phyloP scores from a whole-genome alignment of 2,329 filamentous ascomycete genomes.

The Stachybotrys chartarum region DNA sequence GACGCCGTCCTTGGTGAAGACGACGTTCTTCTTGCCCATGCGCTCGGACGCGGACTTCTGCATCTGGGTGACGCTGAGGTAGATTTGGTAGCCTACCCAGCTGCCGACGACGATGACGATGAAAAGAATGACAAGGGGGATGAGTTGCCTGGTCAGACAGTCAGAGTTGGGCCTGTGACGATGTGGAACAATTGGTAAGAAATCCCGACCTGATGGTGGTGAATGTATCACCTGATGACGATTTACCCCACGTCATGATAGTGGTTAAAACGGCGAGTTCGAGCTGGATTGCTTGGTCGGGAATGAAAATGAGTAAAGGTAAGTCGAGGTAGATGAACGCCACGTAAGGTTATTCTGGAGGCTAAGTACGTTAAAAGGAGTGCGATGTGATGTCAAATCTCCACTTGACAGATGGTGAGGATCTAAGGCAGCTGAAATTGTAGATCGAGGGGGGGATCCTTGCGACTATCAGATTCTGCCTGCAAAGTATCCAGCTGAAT shows the following conservation, averaged over 20 bases:
- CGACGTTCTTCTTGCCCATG: slow-evolving; percentile 69
- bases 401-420: too few species aligned
- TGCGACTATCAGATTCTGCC: background rate
- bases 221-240: background rate
- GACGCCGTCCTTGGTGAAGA: slow-evolving; percentile 68
- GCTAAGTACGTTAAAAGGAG: too few species aligned
- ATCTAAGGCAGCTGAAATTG: background rate
- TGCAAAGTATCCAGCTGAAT: background rate
- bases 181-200: too few species aligned
- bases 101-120: slow-evolving; percentile 52
- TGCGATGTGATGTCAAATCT: too few species aligned
- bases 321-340: background rate
- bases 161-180: background rate
- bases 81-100: slow-evolving; percentile 68
- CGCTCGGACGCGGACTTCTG: slow-evolving; percentile 57
- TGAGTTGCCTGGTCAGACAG: slow-evolving; percentile 40
- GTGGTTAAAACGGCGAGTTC: background rate
- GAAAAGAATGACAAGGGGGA: slow-evolving; percentile 62
- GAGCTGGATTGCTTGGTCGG: too few species aligned
- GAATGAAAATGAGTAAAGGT: background rate
- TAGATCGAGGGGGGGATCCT: background rate
- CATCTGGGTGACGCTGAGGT: slow-evolving; percentile 60
- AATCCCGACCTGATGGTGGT: background rate
- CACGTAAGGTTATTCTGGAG: too few species aligned
- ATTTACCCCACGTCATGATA: background rate